These are phyloP conservation scores for Nepenthes alata DNA, from an alignment of 179 eudicot species.

Conservation along the genomic window DNA sequence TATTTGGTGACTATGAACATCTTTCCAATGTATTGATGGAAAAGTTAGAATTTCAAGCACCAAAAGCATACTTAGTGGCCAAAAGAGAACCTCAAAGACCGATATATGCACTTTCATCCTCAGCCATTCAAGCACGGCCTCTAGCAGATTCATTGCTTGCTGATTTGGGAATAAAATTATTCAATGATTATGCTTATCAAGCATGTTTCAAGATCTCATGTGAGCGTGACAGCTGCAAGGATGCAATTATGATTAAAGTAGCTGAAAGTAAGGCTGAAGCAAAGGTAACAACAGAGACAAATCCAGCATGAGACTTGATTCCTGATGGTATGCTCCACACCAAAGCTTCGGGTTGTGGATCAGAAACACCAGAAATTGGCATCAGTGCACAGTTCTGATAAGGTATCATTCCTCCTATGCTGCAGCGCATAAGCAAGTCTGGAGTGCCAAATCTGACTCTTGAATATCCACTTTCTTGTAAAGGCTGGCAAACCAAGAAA, in stretches of 20 bases:
- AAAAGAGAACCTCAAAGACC: too few relatives aligned
- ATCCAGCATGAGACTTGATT: slow-evolving; percentile 33
- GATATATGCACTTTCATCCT: too few relatives aligned
- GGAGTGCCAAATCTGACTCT: slow-evolving; percentile 47
- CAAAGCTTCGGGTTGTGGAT: slow-evolving; percentile 11
- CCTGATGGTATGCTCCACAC: slow-evolving; percentile 82
- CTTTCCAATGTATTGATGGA: too few relatives aligned
- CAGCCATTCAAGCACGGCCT: too few relatives aligned
- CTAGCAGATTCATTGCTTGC: too few relatives aligned
- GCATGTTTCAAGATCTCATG: slow-evolving; percentile 18
- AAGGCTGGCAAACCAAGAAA: slow-evolving; percentile 35
- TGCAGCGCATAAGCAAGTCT: slow-evolving; percentile 46
- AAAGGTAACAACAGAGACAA: slow-evolving; percentile 63
- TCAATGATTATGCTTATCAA: slow-evolving; percentile 5
- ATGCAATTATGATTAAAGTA: slow-evolving; percentile 31
- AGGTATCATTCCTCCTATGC: slow-evolving; percentile 11
- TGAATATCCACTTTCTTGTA: slow-evolving; percentile 46
- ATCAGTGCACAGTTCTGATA: slow-evolving; percentile 26
- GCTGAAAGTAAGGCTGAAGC: slow-evolving; percentile 48
- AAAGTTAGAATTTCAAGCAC: too few relatives aligned
- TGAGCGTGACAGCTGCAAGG: slow-evolving; percentile 25
- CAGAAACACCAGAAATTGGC: slow-evolving; percentile 8
- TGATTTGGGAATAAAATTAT: too few relatives aligned
- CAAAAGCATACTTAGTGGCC: too few relatives aligned
- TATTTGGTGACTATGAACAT: too few relatives aligned